These are phyloP conservation scores for Phycomyces blakesleeanus DNA, from an alignment of 192 early-diverging fungal genomes.

Conservation along the genomic window DNA sequence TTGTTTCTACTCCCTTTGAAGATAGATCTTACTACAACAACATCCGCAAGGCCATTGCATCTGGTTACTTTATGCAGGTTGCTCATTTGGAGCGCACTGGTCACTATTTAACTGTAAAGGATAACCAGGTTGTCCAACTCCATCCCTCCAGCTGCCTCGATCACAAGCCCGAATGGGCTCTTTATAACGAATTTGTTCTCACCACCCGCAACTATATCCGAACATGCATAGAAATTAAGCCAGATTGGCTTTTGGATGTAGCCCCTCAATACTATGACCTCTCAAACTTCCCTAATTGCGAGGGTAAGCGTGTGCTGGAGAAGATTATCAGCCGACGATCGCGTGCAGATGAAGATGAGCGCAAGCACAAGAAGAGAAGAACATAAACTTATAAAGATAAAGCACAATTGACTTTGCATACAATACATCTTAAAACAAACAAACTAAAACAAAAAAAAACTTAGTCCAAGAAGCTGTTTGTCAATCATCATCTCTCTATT, in stretches of 20 bases:
- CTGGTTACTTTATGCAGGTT: constrained; percentile 99
- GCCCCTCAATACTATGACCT: constrained; percentile 93
- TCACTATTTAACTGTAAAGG: constrained; percentile 91
- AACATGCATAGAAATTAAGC: constrained; percentile 83
- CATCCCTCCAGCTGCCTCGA: constrained; percentile 89
- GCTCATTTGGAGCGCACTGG: constrained; percentile 88
- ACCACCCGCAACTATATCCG: constrained; percentile 96
- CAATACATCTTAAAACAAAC: no score
- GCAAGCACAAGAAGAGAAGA: constrained; percentile 44
- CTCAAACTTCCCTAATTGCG: constrained; percentile 84
- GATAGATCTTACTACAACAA: constrained; percentile 76
- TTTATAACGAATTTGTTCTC: constrained; percentile 99
- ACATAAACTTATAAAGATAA: neutral
- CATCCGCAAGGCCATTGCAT: constrained; percentile 82
- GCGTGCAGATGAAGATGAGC: constrained; percentile 37
- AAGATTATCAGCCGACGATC: constrained; percentile 58
- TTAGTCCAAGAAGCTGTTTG: no score
- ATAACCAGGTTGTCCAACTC: constrained; percentile 92
- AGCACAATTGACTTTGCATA: neutral
- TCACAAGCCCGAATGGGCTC: constrained; percentile 96
- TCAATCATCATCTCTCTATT: no score
- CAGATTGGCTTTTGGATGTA: constrained; percentile 81
- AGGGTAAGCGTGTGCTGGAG: constrained; percentile 82
- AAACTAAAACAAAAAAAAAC: no score
- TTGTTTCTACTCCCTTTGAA: constrained; percentile 70